Evolutionary conservation across 2,329 filamentous ascomycete genomes (phyloP), one percentile per base, ranked within the genome.

Genomic region (Monilinia polystroma): DNA sequence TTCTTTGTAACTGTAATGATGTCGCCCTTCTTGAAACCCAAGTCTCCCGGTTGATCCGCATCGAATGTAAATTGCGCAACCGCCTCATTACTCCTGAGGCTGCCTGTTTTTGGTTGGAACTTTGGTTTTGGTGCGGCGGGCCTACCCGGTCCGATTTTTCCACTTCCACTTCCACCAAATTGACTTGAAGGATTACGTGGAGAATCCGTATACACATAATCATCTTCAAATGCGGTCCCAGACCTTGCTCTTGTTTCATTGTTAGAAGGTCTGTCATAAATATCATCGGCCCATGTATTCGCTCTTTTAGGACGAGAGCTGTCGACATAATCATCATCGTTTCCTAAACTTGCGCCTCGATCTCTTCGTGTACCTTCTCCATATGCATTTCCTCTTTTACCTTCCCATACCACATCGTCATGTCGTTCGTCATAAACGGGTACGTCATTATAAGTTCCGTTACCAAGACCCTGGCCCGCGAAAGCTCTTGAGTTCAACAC

Each of bases 1-100:
- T 91, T 90, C 82, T 99, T 97, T 67, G 96, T 78, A 67, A 99
- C 93, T 0, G 93, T 97, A 71, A 99, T 97, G 66, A 98, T 79
- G 41, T 99, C 95, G 26, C 95, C 95, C 83, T 99, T 99, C 81
- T 96, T 97, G 80, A 99, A 99, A 0, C 90, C 92, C 66, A 98
- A 78, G 77, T 99, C 94, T 5, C 94, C 94, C 0, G 92, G 88
- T 78, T 97, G 93, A 74, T 97, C 94, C 0, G 93, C 89, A 70
- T 98, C 94, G 76, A 99, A 99, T 2, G 91, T 97, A 79, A 91
- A 98, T 69, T 97, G 83, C 2, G 95, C 95, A 26, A 97, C 83
- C 0, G 93, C 95, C 79, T 98, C 92, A 72, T 97, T 93, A 72
- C 85, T 83, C 76, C 83, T 85, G 68, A 88, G 75, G 68, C 81